Conservation (phyloP, 768 basidiomycete species). For the Gloeophyllum trabeum region DNA sequence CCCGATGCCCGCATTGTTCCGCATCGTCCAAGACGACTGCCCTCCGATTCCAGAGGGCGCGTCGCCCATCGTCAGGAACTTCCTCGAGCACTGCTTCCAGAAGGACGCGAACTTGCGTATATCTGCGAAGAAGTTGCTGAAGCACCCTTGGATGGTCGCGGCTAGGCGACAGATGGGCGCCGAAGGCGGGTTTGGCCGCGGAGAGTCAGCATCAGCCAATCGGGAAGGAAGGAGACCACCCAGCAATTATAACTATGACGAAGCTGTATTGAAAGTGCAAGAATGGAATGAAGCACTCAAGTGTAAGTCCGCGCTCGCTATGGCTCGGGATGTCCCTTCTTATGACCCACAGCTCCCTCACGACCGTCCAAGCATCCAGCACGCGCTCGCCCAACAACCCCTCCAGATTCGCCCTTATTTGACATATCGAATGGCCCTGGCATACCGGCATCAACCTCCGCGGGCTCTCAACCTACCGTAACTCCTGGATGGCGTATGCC, state of each 20-base stretch:
- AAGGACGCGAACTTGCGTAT: constrained; percentile 94
- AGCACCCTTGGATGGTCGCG: constrained; percentile 93
- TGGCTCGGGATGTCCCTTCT: constrained; percentile 1
- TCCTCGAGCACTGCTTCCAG: constrained; percentile 95
- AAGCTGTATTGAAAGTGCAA: constrained; percentile 90
- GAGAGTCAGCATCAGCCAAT: constrained; percentile 18
- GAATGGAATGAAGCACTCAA: constrained; percentile 98
- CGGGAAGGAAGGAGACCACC: constrained; percentile 32
- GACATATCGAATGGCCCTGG: background rate
- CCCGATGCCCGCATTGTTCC: constrained; percentile 97
- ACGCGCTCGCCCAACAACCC: constrained; percentile 29
- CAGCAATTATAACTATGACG: constrained; percentile 85
- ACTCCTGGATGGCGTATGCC: constrained; percentile 1
- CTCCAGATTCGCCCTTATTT: background rate
- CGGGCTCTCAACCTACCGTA: constrained; percentile 7
- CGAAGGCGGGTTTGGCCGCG: constrained; percentile 14
- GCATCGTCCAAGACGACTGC: constrained; percentile 96
- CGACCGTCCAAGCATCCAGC: constrained; percentile 59
- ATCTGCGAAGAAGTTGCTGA: constrained; percentile 83
- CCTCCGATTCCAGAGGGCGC: constrained; percentile 95
- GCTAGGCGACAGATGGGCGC: constrained; percentile 62
- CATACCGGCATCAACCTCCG: constrained; percentile 7
- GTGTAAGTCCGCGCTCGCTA: constrained; percentile 49
- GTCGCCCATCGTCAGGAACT: constrained; percentile 92
- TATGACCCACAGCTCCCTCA: constrained; percentile 52